A percentile compares a stretch with the other conserved stretches of the same genome.
Conservation (phyloP, 192 early-diverging fungal species). For the Lobulomyces angularis region DNA sequence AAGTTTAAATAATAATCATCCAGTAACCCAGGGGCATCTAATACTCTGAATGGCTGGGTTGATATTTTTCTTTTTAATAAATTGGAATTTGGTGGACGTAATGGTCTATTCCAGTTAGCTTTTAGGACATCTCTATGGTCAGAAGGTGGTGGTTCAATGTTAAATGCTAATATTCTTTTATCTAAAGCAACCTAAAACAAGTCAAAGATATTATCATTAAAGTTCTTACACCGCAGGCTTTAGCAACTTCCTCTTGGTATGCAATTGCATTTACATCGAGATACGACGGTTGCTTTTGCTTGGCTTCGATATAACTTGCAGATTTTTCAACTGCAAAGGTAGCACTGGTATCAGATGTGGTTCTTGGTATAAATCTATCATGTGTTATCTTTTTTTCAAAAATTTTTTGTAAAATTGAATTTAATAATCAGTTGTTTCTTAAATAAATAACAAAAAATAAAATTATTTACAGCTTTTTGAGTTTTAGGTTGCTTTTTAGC, state of each 20-base stretch:
- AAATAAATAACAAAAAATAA: too few species aligned
- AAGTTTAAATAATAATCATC: conserved; percentile 39
- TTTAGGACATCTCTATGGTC: conserved; percentile 33
- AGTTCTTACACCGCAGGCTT: conserved; percentile 66
- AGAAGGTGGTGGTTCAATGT: conserved; percentile 56
- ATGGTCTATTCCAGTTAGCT: conserved; percentile 40
- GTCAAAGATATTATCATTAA: too few species aligned
- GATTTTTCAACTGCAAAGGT: conserved; percentile 4
- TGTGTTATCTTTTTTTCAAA: conserved; percentile 12
- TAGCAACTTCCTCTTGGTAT: conserved; percentile 70
- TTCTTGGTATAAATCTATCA: conserved; percentile 81
- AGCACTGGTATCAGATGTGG: background rate
- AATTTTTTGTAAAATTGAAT: too few species aligned
- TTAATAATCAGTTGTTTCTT: too few species aligned
- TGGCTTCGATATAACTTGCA: conserved; percentile 19
- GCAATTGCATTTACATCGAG: conserved; percentile 32
- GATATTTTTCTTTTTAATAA: conserved; percentile 37
- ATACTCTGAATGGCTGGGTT: conserved; percentile 64
- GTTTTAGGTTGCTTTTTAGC: too few species aligned
- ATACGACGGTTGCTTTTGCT: background rate
- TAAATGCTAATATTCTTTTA: conserved; percentile 72
- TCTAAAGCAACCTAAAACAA: conserved; percentile 64
- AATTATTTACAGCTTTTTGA: too few species aligned
- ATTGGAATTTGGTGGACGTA: conserved; percentile 13
- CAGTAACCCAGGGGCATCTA: conserved; percentile 78